phyloP scores from a whole-genome alignment of 805 yeast genomes.

The Candida tallmaniae region DNA sequence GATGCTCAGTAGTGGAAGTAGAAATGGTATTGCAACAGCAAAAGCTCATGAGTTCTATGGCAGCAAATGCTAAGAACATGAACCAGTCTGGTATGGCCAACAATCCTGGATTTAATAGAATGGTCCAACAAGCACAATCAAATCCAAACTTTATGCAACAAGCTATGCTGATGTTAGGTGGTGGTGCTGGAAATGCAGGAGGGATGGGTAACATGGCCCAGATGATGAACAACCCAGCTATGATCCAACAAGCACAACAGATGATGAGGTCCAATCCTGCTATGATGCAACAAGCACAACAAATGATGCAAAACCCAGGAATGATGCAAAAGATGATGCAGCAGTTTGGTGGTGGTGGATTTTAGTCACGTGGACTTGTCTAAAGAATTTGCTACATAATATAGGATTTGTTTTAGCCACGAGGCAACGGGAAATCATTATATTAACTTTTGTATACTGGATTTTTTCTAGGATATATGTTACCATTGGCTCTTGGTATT shows the following conservation, averaged over 20 bases:
- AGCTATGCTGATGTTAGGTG: constrained; percentile 62
- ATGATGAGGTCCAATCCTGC: constrained; percentile 43
- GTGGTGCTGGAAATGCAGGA: constrained; percentile 25
- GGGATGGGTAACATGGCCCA: constrained; percentile 51
- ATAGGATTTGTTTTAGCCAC: too few relatives aligned
- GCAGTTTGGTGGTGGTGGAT: constrained; percentile 60
- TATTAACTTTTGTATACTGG: too few relatives aligned
- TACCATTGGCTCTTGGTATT: too few relatives aligned
- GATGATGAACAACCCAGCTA: constrained; percentile 53
- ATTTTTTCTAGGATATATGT: too few relatives aligned
- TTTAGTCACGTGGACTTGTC: too few relatives aligned
- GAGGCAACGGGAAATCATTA: too few relatives aligned
- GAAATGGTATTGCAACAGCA: constrained; percentile 90
- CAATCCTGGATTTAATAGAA: constrained; percentile 45
- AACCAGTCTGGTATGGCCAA: constrained; percentile 11
- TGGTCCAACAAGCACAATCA: constrained; percentile 53
- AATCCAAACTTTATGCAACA: constrained; percentile 53
- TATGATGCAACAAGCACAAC: constrained; percentile 36
- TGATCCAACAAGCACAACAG: constrained; percentile 45
- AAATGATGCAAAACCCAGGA: constrained; percentile 53
- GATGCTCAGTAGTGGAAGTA: constrained; percentile 87
- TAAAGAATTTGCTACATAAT: too few relatives aligned
- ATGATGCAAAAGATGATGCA: constrained; percentile 69
- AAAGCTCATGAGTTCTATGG: constrained; percentile 92
- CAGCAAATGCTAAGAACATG: constrained; percentile 46